Evolutionary conservation across 345 rosid genomes (phyloP).

Genomic region (Limnanthes douglasii): DNA sequence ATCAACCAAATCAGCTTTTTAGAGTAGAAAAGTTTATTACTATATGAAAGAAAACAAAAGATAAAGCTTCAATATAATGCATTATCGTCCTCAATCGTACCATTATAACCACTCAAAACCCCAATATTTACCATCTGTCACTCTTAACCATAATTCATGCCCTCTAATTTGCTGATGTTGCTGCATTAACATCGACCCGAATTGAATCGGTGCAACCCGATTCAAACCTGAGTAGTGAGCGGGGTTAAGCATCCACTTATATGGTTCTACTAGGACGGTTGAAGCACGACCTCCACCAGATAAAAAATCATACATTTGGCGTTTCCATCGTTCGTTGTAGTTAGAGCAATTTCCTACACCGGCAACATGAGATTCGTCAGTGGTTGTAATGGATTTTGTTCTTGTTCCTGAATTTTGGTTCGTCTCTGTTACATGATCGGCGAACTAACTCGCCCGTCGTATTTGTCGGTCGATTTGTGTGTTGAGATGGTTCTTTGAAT

Average conservation of each 20-base stretch:
- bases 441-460: constrained; percentile 9
- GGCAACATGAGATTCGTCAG: too few relatives aligned
- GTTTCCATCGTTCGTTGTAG: constrained; percentile 42
- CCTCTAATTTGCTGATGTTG: constrained; percentile 24
- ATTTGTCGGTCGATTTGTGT: neutral
- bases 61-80: too few relatives aligned
- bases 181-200: constrained; percentile 45
- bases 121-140: constrained; percentile 22
- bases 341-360: constrained; percentile 61
- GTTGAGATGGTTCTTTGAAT: constrained; percentile 5
- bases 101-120: constrained; percentile 12
- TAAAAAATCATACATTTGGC: constrained; percentile 77
- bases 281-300: constrained; percentile 23
- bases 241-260: constrained; percentile 46
- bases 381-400: constrained; percentile 19
- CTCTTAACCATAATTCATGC: constrained; percentile 35
- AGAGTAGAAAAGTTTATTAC: too few relatives aligned
- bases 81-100: too few relatives aligned
- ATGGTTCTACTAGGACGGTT: constrained; percentile 16
- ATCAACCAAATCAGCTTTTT: too few relatives aligned
- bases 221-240: constrained; percentile 22
- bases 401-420: constrained; percentile 19
- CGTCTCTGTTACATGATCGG: constrained; percentile 28
- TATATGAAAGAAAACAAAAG: too few relatives aligned
- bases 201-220: constrained; percentile 27